phyloP scores from a whole-genome alignment of 2,329 filamentous ascomycete species.

The Aspergillus tanneri region DNA sequence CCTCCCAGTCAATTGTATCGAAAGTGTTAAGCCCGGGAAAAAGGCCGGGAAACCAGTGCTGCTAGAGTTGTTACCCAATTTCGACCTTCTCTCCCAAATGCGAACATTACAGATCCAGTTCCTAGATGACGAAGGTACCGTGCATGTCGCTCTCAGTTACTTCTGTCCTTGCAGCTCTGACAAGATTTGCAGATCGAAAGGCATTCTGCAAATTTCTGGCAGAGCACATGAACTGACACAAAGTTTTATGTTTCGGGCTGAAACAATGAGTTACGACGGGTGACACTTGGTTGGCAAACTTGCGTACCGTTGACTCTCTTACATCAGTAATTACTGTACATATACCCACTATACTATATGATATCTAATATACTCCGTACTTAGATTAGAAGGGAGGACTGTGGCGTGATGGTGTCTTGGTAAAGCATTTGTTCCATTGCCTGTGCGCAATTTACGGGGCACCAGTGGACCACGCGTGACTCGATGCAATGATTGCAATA shows the following conservation, averaged over 20 bases:
- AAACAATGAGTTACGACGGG: no score
- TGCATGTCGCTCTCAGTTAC: not conserved
- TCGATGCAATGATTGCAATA: no score
- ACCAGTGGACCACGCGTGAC: no score
- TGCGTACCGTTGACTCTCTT: no score
- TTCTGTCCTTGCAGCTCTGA: not conserved
- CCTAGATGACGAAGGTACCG: constrained; percentile 41
- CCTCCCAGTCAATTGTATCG: constrained; percentile 40
- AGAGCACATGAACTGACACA: constrained; percentile 13
- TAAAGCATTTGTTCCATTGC: not conserved
- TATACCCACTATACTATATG: no score
- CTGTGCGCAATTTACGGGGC: no score
- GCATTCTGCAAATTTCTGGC: constrained; percentile 34
- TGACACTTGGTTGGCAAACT: no score
- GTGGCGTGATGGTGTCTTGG: not conserved
- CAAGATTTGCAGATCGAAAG: constrained; percentile 30
- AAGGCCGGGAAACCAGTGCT: constrained; percentile 39
- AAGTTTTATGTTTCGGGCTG: no score
- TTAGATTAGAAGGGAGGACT: not conserved
- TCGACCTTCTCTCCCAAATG: constrained; percentile 43
- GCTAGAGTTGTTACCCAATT: constrained; percentile 41
- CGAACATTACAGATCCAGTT: constrained; percentile 40
- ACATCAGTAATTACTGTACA: no score
- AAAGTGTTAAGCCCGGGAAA: constrained; percentile 39
- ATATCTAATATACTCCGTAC: not conserved